Conservation (phyloP, 495 filamentous ascomycete genomes). For the Lophium mytilinum region DNA sequence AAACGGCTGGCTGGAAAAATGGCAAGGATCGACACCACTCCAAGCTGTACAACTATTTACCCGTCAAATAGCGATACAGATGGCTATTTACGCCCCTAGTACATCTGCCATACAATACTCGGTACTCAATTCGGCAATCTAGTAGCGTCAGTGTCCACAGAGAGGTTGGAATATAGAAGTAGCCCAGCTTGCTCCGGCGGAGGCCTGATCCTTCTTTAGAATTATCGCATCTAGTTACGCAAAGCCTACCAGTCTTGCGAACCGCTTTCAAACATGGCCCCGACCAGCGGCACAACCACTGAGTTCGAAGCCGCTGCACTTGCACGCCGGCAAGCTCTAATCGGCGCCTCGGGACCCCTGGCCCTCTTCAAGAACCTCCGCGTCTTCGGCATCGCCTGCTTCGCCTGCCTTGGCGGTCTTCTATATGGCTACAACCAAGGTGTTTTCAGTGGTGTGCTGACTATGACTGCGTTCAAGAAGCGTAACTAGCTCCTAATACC, state of each 20-base stretch:
- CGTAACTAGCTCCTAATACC: slow-evolving; percentile 20
- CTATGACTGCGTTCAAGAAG: slow-evolving; percentile 48
- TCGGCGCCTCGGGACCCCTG: slow-evolving; percentile 54
- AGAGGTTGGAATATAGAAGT: not conserved
- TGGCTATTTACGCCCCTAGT: too few relatives aligned
- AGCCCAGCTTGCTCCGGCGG: not conserved
- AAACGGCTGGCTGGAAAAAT: too few relatives aligned
- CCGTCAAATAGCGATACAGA: too few relatives aligned
- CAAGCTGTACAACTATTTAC: too few relatives aligned
- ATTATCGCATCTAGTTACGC: not conserved
- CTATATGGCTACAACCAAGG: slow-evolving; percentile 49
- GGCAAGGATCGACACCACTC: too few relatives aligned
- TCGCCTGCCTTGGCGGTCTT: slow-evolving; percentile 68
- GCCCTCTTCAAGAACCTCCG: slow-evolving; percentile 60
- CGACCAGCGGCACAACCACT: slow-evolving; percentile 26
- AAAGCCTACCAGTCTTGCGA: not conserved
- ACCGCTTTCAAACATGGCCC: slow-evolving; percentile 30
- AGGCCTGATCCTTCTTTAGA: not conserved
- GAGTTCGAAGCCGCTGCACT: slow-evolving; percentile 54
- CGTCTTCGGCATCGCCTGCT: slow-evolving; percentile 64
- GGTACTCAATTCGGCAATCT: not conserved
- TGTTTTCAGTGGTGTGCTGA: slow-evolving; percentile 66
- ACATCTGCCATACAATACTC: too few relatives aligned
- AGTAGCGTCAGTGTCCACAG: not conserved
- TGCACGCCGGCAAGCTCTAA: slow-evolving; percentile 53